These are phyloP conservation scores for Kodamaea leandrae DNA, from an alignment of 805 yeast species.

Conservation along the genomic window DNA sequence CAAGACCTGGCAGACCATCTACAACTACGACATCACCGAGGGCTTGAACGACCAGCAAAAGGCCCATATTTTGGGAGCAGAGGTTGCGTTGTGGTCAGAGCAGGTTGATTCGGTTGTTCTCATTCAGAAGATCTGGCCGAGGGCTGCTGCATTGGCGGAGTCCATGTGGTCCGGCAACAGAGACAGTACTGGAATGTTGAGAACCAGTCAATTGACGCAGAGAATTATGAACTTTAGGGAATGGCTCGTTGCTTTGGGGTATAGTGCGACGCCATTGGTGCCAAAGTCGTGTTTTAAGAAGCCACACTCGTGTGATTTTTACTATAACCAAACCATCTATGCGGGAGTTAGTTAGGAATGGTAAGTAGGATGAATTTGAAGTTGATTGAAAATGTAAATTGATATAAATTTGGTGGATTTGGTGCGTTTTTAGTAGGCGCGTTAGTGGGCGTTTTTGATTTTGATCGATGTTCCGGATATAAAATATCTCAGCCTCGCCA, in stretches of 20 bases:
- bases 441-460: no score
- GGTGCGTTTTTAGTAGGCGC: no score
- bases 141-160: constrained; percentile 43
- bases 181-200: constrained; percentile 25
- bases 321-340: constrained; percentile 8
- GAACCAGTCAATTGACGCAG: constrained; percentile 30
- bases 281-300: constrained; percentile 36
- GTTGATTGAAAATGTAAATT: no score
- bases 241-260: constrained; percentile 34
- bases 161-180: constrained; percentile 41
- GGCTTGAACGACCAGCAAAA: constrained; percentile 29
- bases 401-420: no score
- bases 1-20: constrained; percentile 44
- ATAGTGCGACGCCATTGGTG: constrained; percentile 32
- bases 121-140: constrained; percentile 36
- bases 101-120: constrained; percentile 32
- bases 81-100: constrained; percentile 41
- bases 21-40: constrained; percentile 32
- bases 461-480: no score
- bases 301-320: constrained; percentile 39
- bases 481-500: no score
- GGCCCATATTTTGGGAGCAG: constrained; percentile 36
- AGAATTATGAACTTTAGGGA: constrained; percentile 40
- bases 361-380: not conserved
- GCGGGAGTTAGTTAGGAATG: not conserved